phyloP scores from a whole-genome alignment of 805 yeast genomes.

The Jamesozyma rosinii region DNA sequence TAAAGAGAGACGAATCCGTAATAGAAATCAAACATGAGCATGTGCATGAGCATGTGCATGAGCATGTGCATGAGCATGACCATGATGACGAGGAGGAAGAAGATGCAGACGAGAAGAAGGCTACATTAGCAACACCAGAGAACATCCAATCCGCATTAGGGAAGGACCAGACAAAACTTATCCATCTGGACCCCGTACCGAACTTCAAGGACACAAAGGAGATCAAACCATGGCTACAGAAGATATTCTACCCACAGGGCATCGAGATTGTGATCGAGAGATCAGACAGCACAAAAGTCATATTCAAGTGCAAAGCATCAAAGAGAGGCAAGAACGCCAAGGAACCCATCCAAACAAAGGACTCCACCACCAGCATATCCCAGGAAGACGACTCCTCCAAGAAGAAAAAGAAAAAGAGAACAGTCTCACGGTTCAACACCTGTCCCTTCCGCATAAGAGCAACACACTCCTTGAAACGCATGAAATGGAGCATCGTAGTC shows the following conservation, averaged over 20 bases:
- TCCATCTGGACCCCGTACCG: slow-evolving; percentile 32
- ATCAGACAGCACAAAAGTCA: slow-evolving; percentile 50
- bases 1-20: background rate
- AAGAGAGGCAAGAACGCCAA: slow-evolving; percentile 21
- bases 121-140: slow-evolving; percentile 8
- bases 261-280: slow-evolving; percentile 53
- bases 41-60: too few species aligned
- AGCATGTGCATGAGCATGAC: too few species aligned
- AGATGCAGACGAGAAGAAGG: background rate
- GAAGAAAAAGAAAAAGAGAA: slow-evolving; percentile 20
- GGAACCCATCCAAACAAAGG: background rate
- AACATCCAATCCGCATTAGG: slow-evolving; percentile 7
- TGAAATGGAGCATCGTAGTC: slow-evolving; percentile 52
- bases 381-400: background rate
- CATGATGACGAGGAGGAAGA: background rate
- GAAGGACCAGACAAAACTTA: slow-evolving; percentile 21
- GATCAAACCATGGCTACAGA: slow-evolving; percentile 56
- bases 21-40: too few species aligned
- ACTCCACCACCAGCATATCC: background rate
- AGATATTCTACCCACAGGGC: slow-evolving; percentile 40
- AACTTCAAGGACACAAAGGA: slow-evolving; percentile 37
- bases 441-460: slow-evolving; percentile 64
- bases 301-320: slow-evolving; percentile 49
- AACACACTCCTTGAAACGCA: slow-evolving; percentile 43
- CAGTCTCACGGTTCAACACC: slow-evolving; percentile 27